Percentiles rank a stretch among this genome's conserved stretches.
Conservation (phyloP, 768 basidiomycete genomes). For the Pleurotus ostreatus region DNA sequence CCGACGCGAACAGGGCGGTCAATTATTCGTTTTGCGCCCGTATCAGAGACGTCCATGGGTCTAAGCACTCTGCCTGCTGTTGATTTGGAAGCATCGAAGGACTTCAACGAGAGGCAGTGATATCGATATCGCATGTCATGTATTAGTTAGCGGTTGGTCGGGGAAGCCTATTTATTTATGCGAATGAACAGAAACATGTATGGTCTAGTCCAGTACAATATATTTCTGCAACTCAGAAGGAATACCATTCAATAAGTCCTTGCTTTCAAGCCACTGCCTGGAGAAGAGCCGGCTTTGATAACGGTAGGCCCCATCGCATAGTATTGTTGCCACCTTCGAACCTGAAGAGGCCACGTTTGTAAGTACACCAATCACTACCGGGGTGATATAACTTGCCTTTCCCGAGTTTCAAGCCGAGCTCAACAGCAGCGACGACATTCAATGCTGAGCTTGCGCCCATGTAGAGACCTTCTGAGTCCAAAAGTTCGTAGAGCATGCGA, state of each 20-base stretch:
- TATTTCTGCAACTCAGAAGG: conserved; percentile 87
- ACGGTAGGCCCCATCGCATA: conserved; percentile 95
- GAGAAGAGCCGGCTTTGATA: conserved; percentile 97
- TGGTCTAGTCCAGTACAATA: conserved; percentile 66
- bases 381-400: conserved; percentile 46
- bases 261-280: conserved; percentile 82
- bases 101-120: not conserved
- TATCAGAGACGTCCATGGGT: not conserved
- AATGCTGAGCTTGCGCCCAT: conserved; percentile 91
- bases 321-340: conserved; percentile 79
- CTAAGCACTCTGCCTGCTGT: not conserved
- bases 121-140: not conserved
- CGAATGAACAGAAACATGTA: not conserved
- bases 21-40: not conserved
- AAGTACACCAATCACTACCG: not conserved
- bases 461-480: conserved; percentile 92
- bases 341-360: conserved; percentile 35
- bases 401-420: conserved; percentile 82
- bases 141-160: not conserved
- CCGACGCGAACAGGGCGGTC: not conserved
- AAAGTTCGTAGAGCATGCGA: conserved; percentile 87
- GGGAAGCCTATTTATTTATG: not conserved
- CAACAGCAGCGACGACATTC: conserved; percentile 91
- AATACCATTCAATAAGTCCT: conserved; percentile 73
- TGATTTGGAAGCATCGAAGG: not conserved